phyloP scores from a whole-genome alignment of 805 yeast genomes.

The Grigorovia transvaalensis region DNA sequence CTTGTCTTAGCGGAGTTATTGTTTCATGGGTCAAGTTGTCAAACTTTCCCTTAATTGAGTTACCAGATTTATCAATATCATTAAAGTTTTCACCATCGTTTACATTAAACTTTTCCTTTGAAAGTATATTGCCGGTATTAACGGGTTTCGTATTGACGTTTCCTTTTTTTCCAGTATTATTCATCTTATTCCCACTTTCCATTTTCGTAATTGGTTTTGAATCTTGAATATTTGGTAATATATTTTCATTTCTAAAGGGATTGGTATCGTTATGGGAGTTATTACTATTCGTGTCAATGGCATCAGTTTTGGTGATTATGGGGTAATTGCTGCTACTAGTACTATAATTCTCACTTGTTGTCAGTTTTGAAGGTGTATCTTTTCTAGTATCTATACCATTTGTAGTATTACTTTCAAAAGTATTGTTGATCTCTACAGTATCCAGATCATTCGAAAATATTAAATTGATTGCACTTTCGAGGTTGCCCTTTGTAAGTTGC shows the following conservation, averaged over 20 bases:
- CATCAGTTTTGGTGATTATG: background rate
- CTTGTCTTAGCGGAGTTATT: background rate
- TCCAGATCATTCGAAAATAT: slow-evolving; percentile 22
- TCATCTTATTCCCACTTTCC: background rate
- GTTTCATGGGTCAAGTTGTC: no score
- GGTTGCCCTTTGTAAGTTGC: slow-evolving; percentile 37
- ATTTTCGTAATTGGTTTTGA: background rate
- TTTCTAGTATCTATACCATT: background rate
- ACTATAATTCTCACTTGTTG: background rate
- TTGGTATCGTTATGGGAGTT: background rate
- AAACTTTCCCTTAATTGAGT: background rate
- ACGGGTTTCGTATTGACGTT: background rate
- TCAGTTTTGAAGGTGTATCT: background rate
- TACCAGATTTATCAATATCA: background rate
- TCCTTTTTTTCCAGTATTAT: background rate
- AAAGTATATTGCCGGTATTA: background rate
- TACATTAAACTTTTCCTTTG: background rate
- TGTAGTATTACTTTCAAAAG: background rate
- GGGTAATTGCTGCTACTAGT: background rate
- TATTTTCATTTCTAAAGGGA: background rate
- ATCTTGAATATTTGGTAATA: background rate
- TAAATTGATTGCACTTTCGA: slow-evolving; percentile 51
- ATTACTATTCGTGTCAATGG: background rate
- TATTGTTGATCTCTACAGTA: background rate
- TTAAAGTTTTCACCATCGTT: background rate